phyloP scores from a whole-genome alignment of 1,284 basidiomycete genomes.

The Anthracocystis panici-leucophaei region DNA sequence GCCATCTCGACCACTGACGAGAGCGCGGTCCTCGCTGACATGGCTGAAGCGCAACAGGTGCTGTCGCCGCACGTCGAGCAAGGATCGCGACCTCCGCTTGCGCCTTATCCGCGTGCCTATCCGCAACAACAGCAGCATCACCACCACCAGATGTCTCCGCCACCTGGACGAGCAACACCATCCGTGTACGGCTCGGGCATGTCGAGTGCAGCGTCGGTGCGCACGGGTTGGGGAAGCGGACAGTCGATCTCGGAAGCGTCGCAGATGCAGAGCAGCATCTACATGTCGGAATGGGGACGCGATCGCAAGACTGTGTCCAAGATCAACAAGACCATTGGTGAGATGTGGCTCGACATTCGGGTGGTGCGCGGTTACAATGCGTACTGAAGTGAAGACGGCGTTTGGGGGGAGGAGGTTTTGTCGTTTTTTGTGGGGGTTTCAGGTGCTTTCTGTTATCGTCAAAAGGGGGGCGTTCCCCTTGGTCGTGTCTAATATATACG shows the following conservation, averaged over 20 bases:
- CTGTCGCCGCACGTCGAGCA: slow-evolving; percentile 15
- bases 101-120: slow-evolving; percentile 20
- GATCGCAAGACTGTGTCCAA: slow-evolving; percentile 53
- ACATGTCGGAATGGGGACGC: slow-evolving; percentile 49
- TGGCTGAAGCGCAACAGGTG: slow-evolving; percentile 17
- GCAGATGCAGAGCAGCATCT: slow-evolving; percentile 46
- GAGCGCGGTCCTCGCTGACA: slow-evolving; percentile 29
- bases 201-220: slow-evolving; percentile 26
- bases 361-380: slow-evolving; percentile 38
- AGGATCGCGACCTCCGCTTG: slow-evolving; percentile 3
- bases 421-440: no score
- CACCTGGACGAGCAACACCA: slow-evolving; percentile 12
- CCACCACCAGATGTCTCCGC: slow-evolving; percentile 1
- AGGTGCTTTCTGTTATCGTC: no score
- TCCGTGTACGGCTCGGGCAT: slow-evolving; percentile 29
- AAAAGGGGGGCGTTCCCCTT: no score
- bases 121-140: slow-evolving; percentile 14
- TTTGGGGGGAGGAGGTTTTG: no score
- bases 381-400: slow-evolving; percentile 6
- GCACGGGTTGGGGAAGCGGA: slow-evolving; percentile 37
- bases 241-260: slow-evolving; percentile 44
- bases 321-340: slow-evolving; percentile 60
- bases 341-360: slow-evolving; percentile 54
- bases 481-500: no score
- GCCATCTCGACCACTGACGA: slow-evolving; percentile 41